Conservation (phyloP, 75 land plant genomes). For the Chamaecyparis obtusa region DNA sequence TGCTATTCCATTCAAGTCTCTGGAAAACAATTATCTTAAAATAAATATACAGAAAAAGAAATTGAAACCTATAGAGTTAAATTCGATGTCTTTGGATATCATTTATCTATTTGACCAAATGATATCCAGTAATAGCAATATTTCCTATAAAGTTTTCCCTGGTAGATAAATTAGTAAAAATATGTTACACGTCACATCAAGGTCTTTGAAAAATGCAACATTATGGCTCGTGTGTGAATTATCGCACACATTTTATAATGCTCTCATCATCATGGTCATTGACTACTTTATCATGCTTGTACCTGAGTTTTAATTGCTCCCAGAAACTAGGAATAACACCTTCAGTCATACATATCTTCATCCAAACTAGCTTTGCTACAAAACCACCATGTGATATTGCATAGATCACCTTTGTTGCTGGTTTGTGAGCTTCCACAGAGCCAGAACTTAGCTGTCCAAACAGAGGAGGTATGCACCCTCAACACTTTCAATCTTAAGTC, state of each 20-base stretch:
- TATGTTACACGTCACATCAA: too few species aligned
- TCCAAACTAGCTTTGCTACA: slow-evolving; percentile 76
- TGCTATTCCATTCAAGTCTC: slow-evolving; percentile 38
- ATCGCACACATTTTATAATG: too few species aligned
- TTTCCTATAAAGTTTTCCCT: too few species aligned
- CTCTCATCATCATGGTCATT: too few species aligned
- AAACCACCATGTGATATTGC: slow-evolving; percentile 74
- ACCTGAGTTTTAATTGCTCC: too few species aligned
- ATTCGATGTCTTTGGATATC: neutral
- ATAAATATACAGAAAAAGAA: neutral
- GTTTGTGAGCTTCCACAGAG: slow-evolving; percentile 61
- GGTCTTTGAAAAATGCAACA: too few species aligned
- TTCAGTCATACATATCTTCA: slow-evolving; percentile 86
- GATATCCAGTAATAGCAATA: too few species aligned
- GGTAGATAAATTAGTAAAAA: too few species aligned
- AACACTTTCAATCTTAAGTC: slow-evolving; percentile 67
- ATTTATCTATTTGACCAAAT: too few species aligned
- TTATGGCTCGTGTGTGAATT: too few species aligned
- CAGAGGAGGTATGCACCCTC: slow-evolving; percentile 90
- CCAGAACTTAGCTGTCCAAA: slow-evolving; percentile 64
- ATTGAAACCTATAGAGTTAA: neutral
- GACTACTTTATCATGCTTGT: too few species aligned
- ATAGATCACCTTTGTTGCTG: slow-evolving; percentile 61
- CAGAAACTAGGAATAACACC: too few species aligned
- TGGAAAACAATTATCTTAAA: slow-evolving; percentile 6